Base-by-base conservation (phyloP, 441 rosid species). In the Gossypium lobatum region DNA sequence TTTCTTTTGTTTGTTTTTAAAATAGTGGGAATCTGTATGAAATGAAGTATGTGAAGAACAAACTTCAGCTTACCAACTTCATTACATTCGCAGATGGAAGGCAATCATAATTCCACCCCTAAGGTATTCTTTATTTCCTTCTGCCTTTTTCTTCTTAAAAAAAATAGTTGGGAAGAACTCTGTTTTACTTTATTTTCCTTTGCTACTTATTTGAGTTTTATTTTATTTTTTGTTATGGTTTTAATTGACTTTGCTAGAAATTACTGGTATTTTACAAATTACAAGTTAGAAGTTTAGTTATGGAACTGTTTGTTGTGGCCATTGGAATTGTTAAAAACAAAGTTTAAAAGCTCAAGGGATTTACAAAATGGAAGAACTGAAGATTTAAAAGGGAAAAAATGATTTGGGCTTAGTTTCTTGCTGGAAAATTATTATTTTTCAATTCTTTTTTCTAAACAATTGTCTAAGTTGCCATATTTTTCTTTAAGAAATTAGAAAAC, bases 61-160 rank as follows among this genome's bases (percentile, higher is more conserved):
- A 31, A 31, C 73, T 65, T 67, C 64, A 73, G 77, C 74, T 78
- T 69, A 58, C 70, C 39, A 18, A 46, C 21, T 16, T 46, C 65
- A 46, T 78, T 72, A 31, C 69, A 64, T 16, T 74, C 37, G 76
- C 86, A 46, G 53, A 86, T 88, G 92, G 92, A 86, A 84, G 82
- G 76, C 83, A 60, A 85, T 73, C 79, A 74, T 69, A 74, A 77
- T 66, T 63, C 72, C 66, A 28, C 75, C 71, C 76, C 73, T 21
- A 88, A 86, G 86, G 69, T 64, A 76, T 54, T 46, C 76, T 58
- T 17, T 16, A 10, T 14, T 64, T 45, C 5, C 3, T 9, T 16
- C 31, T 20, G 21, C 53, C 21, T 21, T 64, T 4, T 57, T 75
- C 48, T 61, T 18, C 53, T 14, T 28, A 28, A 28, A 28, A 26